These are phyloP conservation scores for Penicillium robsamsonii DNA, from an alignment of 495 filamentous ascomycete species.

Conservation along the genomic window DNA sequence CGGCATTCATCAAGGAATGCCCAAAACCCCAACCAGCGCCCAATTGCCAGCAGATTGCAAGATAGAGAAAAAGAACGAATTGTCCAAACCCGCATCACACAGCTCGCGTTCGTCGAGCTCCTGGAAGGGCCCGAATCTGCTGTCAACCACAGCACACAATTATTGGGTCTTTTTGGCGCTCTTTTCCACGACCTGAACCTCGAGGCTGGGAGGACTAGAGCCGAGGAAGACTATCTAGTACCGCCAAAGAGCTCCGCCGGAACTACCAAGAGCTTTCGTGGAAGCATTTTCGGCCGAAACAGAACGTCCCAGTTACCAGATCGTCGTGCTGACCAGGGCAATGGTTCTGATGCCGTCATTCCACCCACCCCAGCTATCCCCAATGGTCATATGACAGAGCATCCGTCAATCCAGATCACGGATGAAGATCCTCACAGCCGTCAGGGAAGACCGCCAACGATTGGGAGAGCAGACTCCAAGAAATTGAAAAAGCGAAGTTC, in stretches of 20 bases:
- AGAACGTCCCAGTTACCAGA: slow-evolving; percentile 34
- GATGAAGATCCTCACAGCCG: slow-evolving; percentile 34
- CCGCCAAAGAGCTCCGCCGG: slow-evolving; percentile 69
- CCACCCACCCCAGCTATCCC: slow-evolving; percentile 23
- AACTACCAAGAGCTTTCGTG: slow-evolving; percentile 68
- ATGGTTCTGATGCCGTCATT: slow-evolving; percentile 10
- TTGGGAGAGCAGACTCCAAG: slow-evolving; percentile 40
- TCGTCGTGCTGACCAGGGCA: slow-evolving; percentile 22
- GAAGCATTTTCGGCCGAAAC: slow-evolving; percentile 71
- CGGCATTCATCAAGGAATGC: slow-evolving; percentile 32
- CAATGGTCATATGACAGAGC: slow-evolving; percentile 24
- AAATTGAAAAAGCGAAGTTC: slow-evolving; percentile 47
- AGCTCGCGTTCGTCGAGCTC: slow-evolving; percentile 79
- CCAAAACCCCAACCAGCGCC: slow-evolving; percentile 40
- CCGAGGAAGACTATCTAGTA: slow-evolving; percentile 35
- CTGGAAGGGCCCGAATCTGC: slow-evolving; percentile 77
- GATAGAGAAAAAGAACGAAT: slow-evolving; percentile 76
- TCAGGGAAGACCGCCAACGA: slow-evolving; percentile 22
- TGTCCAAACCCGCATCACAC: slow-evolving; percentile 90
- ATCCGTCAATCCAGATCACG: slow-evolving; percentile 51
- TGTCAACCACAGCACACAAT: slow-evolving; percentile 76
- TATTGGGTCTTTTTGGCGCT: slow-evolving; percentile 75
- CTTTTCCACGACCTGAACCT: slow-evolving; percentile 63
- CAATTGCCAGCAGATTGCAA: slow-evolving; percentile 69
- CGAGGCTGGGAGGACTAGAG: slow-evolving; percentile 25